phyloP scores from a whole-genome alignment of 2,329 filamentous ascomycete genomes.

The Colletotrichum cuscutae region DNA sequence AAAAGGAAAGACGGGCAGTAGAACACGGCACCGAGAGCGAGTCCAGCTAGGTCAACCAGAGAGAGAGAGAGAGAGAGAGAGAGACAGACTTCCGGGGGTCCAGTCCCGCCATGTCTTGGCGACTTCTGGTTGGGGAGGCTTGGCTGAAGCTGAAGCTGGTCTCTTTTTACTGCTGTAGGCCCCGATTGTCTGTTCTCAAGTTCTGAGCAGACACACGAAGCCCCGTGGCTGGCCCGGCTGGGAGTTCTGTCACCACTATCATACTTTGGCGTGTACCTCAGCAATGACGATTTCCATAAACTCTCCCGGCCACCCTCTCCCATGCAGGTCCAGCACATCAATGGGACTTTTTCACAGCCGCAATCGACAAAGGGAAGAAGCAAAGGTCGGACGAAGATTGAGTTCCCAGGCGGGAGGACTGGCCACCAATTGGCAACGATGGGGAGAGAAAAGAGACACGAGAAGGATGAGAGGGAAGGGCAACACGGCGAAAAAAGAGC shows the following conservation, averaged over 20 bases:
- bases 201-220: background rate
- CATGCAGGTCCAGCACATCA: slow-evolving; percentile 26
- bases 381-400: slow-evolving; percentile 17
- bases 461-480: background rate
- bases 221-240: background rate
- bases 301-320: slow-evolving; percentile 6
- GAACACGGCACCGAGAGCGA: background rate
- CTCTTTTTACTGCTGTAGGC: background rate
- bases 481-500: too few relatives aligned
- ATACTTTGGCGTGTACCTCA: background rate
- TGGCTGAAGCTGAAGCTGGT: slow-evolving; percentile 26
- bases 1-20: background rate
- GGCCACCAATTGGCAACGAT: background rate
- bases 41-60: background rate
- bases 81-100: slow-evolving; percentile 15
- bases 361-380: background rate
- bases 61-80: slow-evolving; percentile 3
- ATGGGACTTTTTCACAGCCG: slow-evolving; percentile 15
- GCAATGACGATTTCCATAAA: slow-evolving; percentile 18
- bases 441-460: background rate
- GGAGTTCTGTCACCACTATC: background rate
- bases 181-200: slow-evolving; percentile 11
- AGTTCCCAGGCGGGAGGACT: background rate
- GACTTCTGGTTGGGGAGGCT: background rate
- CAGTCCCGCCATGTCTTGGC: slow-evolving; percentile 26